A percentile compares a stretch with the other conserved stretches of the same genome.
Evolutionary conservation across 2,329 filamentous ascomycete genomes (phyloP).

Genomic region (Mycosphaerella sp.): DNA sequence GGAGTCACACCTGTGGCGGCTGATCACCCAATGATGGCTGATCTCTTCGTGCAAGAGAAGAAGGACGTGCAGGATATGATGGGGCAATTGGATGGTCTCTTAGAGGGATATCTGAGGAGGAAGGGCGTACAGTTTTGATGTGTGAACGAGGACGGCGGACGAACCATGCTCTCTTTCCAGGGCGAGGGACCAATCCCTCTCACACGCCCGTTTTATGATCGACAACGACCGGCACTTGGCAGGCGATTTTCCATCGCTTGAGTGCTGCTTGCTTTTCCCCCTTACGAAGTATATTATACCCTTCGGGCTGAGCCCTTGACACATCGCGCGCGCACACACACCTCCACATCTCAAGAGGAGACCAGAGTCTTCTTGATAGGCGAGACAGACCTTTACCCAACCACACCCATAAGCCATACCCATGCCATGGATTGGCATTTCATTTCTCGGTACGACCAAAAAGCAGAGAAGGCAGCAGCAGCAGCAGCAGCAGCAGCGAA

Average conservation of each 20-base stretch:
- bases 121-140: conserved; percentile 24
- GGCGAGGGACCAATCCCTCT: neutral
- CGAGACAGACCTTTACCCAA: neutral
- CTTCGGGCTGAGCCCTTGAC: neutral
- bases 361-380: neutral
- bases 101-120: conserved; percentile 26
- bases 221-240: neutral
- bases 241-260: too few species aligned
- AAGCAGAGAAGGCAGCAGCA: too few species aligned
- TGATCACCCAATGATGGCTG: conserved; percentile 78
- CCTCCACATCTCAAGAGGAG: neutral
- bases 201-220: neutral
- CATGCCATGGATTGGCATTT: too few species aligned
- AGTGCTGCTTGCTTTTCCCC: neutral
- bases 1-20: conserved; percentile 69
- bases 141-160: neutral
- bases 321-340: neutral
- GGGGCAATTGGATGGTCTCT: conserved; percentile 64
- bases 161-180: neutral
- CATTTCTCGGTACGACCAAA: too few species aligned
- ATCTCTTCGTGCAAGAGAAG: conserved; percentile 80
- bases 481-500: too few species aligned
- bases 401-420: too few species aligned
- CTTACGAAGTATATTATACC: neutral
- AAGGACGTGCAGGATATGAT: conserved; percentile 81